Base-by-base conservation (phyloP, 1,284 basidiomycete genomes). In the Leccinum fallax region DNA sequence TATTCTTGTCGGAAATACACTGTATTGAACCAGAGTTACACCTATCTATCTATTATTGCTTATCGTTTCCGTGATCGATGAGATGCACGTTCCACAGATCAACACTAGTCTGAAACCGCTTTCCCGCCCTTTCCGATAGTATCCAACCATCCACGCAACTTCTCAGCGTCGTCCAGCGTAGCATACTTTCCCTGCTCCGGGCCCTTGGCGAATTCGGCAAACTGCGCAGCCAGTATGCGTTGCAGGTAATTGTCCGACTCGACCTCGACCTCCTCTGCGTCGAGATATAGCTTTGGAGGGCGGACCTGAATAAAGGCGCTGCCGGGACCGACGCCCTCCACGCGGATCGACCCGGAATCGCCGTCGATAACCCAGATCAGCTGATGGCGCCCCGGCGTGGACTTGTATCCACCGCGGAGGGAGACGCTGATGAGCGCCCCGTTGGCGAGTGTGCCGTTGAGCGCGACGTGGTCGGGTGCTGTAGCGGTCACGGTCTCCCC, bases 341-440 rank as follows among this genome's bases (percentile, higher is more conserved):
- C 10, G 13, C 66, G 59, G 34, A 66, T 59, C 8, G 65, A 67
- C 5, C 65, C 65, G 1, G 53, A 15, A 3, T 66, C 65, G 40
- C 65, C 65, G 11, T 67, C 54, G 55, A 66, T 67, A 11, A 58
- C 40, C 65, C 65, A 66, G 30, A 66, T 15, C 10, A 66, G 54
- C 6, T 56, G 61, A 15, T 64, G 62, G 16, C 65, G 65, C 3
- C 65, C 65, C 3, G 65, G 65, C 0, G 65, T 66, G 3, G 62
- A 66, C 24, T 66, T 65, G 49, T 65, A 64, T 24, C 64, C 64
- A n/a, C 61, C 58, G 13, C 40, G 61, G 40, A 30, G 57, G 21
- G 61, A 53, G n/a, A 64, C 56, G 36, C 53, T 65, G 36, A 60
- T 26, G 1, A 65, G 40, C 10, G 65, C 53, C 11, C 61, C 64